Conservation (phyloP, 306 rosid genomes). For the Pterocarpus macrocarpus region DNA sequence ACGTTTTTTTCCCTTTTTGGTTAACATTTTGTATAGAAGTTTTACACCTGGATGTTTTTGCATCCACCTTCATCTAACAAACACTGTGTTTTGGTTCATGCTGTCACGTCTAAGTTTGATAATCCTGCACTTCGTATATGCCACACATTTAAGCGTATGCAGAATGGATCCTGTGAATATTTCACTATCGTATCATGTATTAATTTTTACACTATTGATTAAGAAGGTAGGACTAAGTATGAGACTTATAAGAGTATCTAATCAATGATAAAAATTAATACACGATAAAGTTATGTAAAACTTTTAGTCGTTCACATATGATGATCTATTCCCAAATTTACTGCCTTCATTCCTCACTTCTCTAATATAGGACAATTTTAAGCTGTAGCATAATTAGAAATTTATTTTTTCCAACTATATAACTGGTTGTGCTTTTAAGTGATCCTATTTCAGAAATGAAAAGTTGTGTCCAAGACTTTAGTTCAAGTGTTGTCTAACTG, state of each 20-base stretch:
- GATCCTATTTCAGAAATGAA: neutral
- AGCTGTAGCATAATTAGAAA: slow-evolving; percentile 16
- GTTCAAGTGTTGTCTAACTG: neutral
- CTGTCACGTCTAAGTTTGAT: neutral
- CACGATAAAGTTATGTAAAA: too few relatives aligned
- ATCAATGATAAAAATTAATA: too few relatives aligned
- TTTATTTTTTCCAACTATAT: neutral
- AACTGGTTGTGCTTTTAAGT: neutral
- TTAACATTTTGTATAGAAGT: neutral
- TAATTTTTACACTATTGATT: too few relatives aligned
- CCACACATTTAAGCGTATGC: neutral
- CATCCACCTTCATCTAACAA: slow-evolving; percentile 4
- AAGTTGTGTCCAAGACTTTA: neutral
- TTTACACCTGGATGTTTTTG: slow-evolving; percentile 11
- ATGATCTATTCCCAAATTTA: neutral
- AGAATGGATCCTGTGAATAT: too few relatives aligned
- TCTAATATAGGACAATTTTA: neutral
- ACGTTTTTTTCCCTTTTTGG: neutral
- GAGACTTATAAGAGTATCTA: too few relatives aligned
- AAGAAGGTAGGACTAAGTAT: too few relatives aligned
- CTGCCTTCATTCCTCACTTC: neutral
- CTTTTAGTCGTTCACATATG: too few relatives aligned
- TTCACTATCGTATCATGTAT: too few relatives aligned
- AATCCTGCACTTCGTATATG: neutral
- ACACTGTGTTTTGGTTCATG: neutral